Base-by-base conservation (phyloP, 176 grass and related monocot species). In the Hordeum vulgare region DNA sequence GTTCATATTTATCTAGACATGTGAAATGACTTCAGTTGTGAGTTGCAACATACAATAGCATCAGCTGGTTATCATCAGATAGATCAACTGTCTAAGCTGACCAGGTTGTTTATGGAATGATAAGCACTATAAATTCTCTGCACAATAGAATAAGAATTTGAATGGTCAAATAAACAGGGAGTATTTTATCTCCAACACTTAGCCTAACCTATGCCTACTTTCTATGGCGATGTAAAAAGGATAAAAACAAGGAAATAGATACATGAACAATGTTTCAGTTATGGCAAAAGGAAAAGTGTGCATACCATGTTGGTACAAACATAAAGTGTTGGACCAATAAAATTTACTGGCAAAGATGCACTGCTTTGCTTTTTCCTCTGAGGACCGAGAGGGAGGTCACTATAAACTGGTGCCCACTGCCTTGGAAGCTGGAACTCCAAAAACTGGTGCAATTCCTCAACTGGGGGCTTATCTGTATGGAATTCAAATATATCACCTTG, bases 351-450 rank as follows among this genome's bases (percentile, higher is more conserved):
- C 59, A 98, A 94, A 74, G 93, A 95, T 83, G 89, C 80, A 86
- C 80, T 95, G 71, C 74, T 88, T 76, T 98, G 90, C 58, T 85
- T 91, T 91, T 74, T 98, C 69, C 85, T 86, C 74, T 98, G 96
- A 84, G 93, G 96, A 61, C 96, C 96, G 59, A 98, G 89, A 64
- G 96, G 91, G 9, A 98, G 87, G 66, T 98, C 96, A 64, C 89
- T 83, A 21, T 98, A 95, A 75, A 98, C 91, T 83, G 96, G 96
- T 27, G 96, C 96, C 96, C 96, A 98, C 63, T 98, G 96, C 73
- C 93, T 92, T 78, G 93, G 93, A 85, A 98, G 87, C 82, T 98
- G 96, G 70, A 98, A 98, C 87, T 98, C 96, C 83, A 98, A 80
- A 86, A 98, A 98, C 40, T 98, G 93, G 71, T 95, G 93, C 49